These are phyloP conservation scores for Podila minutissima DNA, from an alignment of 192 early-diverging fungal genomes.

Conservation along the genomic window DNA sequence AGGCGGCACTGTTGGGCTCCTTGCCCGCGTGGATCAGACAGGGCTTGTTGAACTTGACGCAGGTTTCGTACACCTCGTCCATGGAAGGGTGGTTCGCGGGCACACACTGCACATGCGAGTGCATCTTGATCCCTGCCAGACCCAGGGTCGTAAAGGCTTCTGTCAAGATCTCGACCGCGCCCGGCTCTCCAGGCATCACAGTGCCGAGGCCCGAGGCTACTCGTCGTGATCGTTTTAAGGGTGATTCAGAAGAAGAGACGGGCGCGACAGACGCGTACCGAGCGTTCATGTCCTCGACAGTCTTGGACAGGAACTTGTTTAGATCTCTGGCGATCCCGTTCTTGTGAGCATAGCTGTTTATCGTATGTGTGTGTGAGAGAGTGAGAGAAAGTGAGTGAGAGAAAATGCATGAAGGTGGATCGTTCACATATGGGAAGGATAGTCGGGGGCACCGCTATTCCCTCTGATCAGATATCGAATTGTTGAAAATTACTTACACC, in stretches of 20 bases:
- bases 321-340: constrained; percentile 53
- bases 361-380: background rate
- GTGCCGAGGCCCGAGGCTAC: constrained; percentile 53
- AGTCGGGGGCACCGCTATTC: background rate
- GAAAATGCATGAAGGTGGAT: background rate
- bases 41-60: constrained; percentile 36
- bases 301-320: constrained; percentile 39
- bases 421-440: background rate
- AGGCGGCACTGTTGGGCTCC: constrained; percentile 44
- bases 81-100: constrained; percentile 49
- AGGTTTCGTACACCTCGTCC: constrained; percentile 50
- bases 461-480: too few relatives aligned
- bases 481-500: constrained; percentile 15
- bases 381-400: background rate
- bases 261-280: constrained; percentile 15
- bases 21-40: constrained; percentile 49
- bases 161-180: constrained; percentile 32
- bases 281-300: constrained; percentile 44
- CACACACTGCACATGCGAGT: constrained; percentile 53
- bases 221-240: background rate
- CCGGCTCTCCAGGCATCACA: constrained; percentile 53
- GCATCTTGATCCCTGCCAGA: constrained; percentile 53
- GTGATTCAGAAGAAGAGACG: background rate
- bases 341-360: constrained; percentile 52
- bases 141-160: constrained; percentile 44